Evolutionary conservation across 768 basidiomycete species (phyloP).

Genomic region (Suillus discolor): DNA sequence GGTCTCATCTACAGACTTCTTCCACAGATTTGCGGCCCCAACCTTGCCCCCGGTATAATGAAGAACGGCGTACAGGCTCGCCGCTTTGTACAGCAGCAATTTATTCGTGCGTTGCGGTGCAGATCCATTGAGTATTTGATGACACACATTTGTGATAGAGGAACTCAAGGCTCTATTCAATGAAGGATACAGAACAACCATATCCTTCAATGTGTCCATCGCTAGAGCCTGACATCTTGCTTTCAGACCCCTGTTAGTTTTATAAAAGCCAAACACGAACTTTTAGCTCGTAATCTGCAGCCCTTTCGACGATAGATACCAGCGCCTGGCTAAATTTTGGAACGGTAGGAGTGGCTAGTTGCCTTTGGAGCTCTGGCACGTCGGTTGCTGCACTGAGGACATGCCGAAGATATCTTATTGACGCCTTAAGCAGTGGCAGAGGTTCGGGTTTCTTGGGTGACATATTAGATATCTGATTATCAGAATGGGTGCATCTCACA

Average conservation of each 20-base stretch:
- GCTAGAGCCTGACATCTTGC: constrained; percentile 42
- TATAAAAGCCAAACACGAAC: constrained; percentile 34
- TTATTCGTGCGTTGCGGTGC: constrained; percentile 43
- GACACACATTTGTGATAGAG: constrained; percentile 52
- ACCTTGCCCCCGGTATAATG: constrained; percentile 81
- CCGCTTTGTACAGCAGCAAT: constrained; percentile 48
- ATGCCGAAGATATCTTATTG: constrained; percentile 61
- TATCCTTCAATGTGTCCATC: constrained; percentile 49
- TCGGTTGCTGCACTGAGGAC: constrained; percentile 63
- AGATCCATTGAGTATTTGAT: constrained; percentile 60
- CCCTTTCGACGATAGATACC: constrained; percentile 55
- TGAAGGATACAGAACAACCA: constrained; percentile 69
- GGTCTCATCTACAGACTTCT: constrained; percentile 73
- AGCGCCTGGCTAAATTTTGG: constrained; percentile 69
- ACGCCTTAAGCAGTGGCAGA: constrained; percentile 56
- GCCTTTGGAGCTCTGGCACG: constrained; percentile 81
- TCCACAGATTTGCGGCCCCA: constrained; percentile 70
- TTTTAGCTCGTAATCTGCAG: constrained; percentile 52
- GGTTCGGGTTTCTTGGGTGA: constrained; percentile 67
- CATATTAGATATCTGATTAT: constrained; percentile 26
- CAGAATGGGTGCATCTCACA: constrained; percentile 37
- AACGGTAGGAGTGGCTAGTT: constrained; percentile 70
- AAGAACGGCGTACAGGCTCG: constrained; percentile 60
- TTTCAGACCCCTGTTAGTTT: neutral
- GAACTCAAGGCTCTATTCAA: constrained; percentile 58